phyloP scores from a whole-genome alignment of 139 green algal genomes.

The Chlamydomonas incerta region DNA sequence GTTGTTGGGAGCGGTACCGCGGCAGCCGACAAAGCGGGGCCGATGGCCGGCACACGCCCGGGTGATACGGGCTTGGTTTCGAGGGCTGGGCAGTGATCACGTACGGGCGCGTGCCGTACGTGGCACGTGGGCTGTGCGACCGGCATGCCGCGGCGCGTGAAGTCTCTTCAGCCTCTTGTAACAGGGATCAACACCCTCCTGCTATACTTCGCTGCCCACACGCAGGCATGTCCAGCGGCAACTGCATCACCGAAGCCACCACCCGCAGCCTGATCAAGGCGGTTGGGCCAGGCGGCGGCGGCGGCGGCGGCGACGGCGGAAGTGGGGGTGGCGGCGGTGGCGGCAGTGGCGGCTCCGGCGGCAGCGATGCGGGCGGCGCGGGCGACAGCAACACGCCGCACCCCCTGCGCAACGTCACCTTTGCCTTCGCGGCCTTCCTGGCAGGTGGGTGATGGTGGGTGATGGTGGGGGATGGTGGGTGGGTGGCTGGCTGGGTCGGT shows the following conservation, averaged over 20 bases:
- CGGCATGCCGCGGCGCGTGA: no score
- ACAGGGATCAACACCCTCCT: background rate
- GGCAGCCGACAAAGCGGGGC: no score
- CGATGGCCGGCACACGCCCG: no score
- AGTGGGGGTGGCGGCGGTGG: background rate
- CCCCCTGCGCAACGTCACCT: slow-evolving; percentile 34
- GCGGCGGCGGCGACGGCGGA: background rate
- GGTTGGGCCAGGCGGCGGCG: background rate
- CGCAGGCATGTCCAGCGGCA: slow-evolving; percentile 22
- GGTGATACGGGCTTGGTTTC: no score
- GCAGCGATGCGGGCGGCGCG: background rate
- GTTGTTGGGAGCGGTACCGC: no score
- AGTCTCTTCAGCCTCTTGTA: no score
- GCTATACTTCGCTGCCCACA: no score
- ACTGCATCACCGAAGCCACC: slow-evolving; percentile 25
- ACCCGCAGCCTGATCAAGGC: background rate
- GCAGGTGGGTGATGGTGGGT: slow-evolving; percentile 2
- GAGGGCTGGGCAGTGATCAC: no score
- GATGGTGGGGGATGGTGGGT: no score
- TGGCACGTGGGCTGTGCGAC: no score
- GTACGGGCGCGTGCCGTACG: no score
- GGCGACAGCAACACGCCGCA: background rate
- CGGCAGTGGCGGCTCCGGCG: background rate
- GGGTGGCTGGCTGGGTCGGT: no score
- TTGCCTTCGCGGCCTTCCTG: slow-evolving; percentile 14